phyloP scores from a whole-genome alignment of 129 eudicot genomes.

The Oenanthe sinensis region DNA sequence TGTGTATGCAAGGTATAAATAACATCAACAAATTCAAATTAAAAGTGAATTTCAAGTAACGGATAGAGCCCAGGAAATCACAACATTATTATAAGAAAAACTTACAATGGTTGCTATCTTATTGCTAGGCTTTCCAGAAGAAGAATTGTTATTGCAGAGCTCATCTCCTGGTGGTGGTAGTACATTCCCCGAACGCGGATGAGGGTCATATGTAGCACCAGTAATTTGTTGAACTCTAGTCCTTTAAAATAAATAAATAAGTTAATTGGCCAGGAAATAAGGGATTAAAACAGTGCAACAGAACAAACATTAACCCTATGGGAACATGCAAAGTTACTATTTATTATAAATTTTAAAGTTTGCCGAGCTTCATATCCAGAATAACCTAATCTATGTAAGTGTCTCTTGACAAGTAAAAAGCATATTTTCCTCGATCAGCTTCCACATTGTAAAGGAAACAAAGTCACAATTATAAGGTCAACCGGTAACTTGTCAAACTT shows the following conservation, averaged over 20 bases:
- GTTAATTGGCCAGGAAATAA: conserved; percentile 23
- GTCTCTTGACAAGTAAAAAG: not conserved
- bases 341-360: not conserved
- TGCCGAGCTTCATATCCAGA: not conserved
- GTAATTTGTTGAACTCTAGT: conserved; percentile 84
- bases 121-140: conserved; percentile 48
- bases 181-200: conserved; percentile 65
- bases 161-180: conserved; percentile 97
- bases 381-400: not conserved
- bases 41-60: not conserved
- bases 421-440: not conserved
- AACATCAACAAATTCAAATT: not conserved
- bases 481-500: not conserved
- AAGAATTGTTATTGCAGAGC: conserved; percentile 42
- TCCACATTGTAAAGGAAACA: not conserved
- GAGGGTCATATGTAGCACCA: conserved; percentile 57
- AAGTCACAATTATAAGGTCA: not conserved
- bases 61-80: not conserved
- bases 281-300: not conserved
- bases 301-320: not conserved
- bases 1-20: not conserved
- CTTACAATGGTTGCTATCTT: conserved; percentile 83
- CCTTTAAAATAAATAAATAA: conserved; percentile 37
- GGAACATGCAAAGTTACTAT: not conserved
- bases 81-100: conserved; percentile 12